Percentiles rank a stretch among this genome's conserved stretches.
These are phyloP conservation scores for Ophiostoma sp. DNA, from an alignment of 2,329 filamentous ascomycete species.

Conservation along the genomic window DNA sequence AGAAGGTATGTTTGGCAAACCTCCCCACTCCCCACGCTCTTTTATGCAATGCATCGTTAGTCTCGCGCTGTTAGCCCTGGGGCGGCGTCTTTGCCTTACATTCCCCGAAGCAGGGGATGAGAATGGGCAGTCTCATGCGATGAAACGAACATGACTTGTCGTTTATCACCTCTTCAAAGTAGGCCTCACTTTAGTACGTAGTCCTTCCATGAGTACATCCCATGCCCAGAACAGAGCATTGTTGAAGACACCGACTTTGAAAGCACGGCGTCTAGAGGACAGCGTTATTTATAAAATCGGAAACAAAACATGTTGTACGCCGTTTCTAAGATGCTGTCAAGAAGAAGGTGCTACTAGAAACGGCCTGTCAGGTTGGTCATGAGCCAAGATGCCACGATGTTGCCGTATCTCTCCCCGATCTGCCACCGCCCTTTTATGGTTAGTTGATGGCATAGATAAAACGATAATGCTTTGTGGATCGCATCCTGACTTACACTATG, in stretches of 20 bases:
- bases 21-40: not conserved
- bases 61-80: not conserved
- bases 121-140: not conserved
- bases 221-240: no score
- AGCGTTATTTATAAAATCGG: not conserved
- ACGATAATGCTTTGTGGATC: not conserved
- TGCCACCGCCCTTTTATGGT: not conserved
- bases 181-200: not conserved
- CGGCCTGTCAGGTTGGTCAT: not conserved
- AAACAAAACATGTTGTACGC: not conserved
- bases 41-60: not conserved
- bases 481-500: not conserved
- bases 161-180: not conserved
- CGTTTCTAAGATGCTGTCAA: not conserved
- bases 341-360: no score
- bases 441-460: not conserved
- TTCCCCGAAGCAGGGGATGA: not conserved
- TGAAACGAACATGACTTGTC: not conserved
- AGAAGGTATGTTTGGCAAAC: not conserved
- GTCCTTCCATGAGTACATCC: not conserved
- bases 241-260: no score
- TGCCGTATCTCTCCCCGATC: not conserved
- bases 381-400: not conserved
- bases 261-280: not conserved
- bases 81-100: not conserved